A percentile compares a stretch with the other conserved stretches of the same genome.
These are phyloP conservation scores for Debaryomyces sp. DNA, from an alignment of 1,139 yeast species.

Conservation along the genomic window DNA sequence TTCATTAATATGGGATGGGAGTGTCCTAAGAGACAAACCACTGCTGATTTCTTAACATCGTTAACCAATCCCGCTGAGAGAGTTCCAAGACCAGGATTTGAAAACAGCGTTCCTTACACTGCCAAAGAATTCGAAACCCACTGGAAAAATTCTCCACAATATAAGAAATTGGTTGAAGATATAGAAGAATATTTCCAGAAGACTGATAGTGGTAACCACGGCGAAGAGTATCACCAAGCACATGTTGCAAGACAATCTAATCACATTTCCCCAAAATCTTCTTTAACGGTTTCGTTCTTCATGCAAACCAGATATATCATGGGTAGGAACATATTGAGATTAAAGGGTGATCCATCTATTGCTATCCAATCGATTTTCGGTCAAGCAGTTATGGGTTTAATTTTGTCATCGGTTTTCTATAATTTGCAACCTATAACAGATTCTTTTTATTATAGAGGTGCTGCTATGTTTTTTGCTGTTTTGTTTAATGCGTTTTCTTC, in stretches of 20 bases:
- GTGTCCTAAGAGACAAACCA: conserved; percentile 69
- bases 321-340: conserved; percentile 63
- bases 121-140: conserved; percentile 66
- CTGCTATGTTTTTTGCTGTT: conserved; percentile 75
- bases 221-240: conserved; percentile 45
- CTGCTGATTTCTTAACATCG: conserved; percentile 45
- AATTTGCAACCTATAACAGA: conserved; percentile 46
- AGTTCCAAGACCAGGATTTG: conserved; percentile 51
- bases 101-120: conserved; percentile 65
- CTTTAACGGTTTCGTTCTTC: conserved; percentile 65
- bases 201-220: conserved; percentile 37
- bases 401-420: conserved; percentile 75
- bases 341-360: conserved; percentile 67
- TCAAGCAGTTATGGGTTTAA: conserved; percentile 71
- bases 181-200: conserved; percentile 36
- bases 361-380: conserved; percentile 61
- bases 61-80: conserved; percentile 58
- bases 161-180: conserved; percentile 29
- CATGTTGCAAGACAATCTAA: conserved; percentile 63
- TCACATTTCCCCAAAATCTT: conserved; percentile 52
- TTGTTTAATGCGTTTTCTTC: conserved; percentile 62
- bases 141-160: conserved; percentile 66
- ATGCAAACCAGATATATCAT: conserved; percentile 68
- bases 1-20: conserved; percentile 45
- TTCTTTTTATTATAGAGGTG: conserved; percentile 68